phyloP scores from a whole-genome alignment of 208 protist species.

The Tritrichomonas musculus region DNA sequence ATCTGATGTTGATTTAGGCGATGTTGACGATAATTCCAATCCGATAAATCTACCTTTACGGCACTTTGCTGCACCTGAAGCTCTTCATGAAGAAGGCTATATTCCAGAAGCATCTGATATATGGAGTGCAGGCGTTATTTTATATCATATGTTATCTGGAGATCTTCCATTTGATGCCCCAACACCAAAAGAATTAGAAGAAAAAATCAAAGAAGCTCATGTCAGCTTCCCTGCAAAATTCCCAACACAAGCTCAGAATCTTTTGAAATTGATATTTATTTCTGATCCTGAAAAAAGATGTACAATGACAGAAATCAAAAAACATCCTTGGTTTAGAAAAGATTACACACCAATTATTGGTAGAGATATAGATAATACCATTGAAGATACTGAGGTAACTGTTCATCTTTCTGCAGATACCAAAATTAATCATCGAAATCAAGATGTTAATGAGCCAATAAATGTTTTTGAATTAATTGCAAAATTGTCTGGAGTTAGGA shows the following conservation, averaged over 20 bases:
- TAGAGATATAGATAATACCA: background rate
- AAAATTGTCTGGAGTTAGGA: background rate
- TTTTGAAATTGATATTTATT: background rate
- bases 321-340: background rate
- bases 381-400: background rate
- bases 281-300: background rate
- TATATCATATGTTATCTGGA: background rate
- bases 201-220: background rate
- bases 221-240: background rate
- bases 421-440: background rate
- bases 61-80: background rate
- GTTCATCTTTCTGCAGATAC: too few relatives aligned
- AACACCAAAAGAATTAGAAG: background rate
- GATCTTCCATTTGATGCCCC: background rate
- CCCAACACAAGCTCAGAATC: background rate
- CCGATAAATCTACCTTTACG: background rate
- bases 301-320: background rate
- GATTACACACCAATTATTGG: background rate
- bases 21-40: too few relatives aligned
- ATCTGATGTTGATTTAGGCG: too few relatives aligned
- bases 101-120: background rate
- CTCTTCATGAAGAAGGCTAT: conserved; percentile 36
- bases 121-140: background rate
- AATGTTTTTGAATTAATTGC: background rate
- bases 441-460: background rate